Conservation (phyloP, 305 asterid species). For the Fraxinus sp. region DNA sequence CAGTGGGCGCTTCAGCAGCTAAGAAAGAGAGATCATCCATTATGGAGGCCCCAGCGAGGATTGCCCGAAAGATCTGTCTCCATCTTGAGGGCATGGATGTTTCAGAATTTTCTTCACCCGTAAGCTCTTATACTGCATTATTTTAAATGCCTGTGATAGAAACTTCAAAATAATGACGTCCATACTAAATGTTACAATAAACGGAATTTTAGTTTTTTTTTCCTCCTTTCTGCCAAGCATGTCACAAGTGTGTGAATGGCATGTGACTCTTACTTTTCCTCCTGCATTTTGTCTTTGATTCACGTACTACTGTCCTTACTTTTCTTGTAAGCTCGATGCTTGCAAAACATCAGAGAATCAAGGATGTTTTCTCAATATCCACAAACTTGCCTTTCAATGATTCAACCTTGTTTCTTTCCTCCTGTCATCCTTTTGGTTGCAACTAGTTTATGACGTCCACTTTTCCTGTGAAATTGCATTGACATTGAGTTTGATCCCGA, state of each 20-base stretch:
- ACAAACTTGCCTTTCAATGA: background rate
- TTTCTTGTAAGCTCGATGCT: background rate
- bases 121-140: slow-evolving; percentile 28
- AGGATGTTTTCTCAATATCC: background rate
- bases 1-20: slow-evolving; percentile 90
- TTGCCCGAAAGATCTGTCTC: slow-evolving; percentile 88
- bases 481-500: background rate
- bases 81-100: slow-evolving; percentile 93
- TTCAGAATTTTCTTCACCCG: slow-evolving; percentile 96
- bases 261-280: background rate
- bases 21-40: slow-evolving; percentile 61
- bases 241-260: background rate
- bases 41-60: slow-evolving; percentile 97
- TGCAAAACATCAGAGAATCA: background rate
- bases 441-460: background rate
- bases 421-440: background rate
- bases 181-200: background rate
- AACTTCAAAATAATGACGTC: background rate
- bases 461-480: background rate
- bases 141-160: slow-evolving; percentile 1
- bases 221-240: background rate
- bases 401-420: background rate
- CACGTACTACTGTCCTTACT: background rate
- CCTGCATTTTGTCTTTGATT: background rate
- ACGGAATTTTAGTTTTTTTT: background rate